Evolutionary conservation across 129 eudicot species (phyloP).

Genomic region (Pulicaria dysenterica): DNA sequence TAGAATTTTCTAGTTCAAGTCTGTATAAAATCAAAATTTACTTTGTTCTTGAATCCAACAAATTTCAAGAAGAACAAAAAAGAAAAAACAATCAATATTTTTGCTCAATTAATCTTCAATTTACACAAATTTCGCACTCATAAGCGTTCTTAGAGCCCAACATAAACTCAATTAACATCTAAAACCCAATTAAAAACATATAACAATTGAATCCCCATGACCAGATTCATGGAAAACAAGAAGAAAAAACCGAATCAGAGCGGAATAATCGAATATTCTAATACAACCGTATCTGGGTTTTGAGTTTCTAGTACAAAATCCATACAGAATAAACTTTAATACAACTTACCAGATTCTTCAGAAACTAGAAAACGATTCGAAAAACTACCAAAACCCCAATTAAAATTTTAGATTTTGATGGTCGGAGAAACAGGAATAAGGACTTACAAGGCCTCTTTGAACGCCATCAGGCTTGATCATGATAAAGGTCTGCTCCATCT

Average conservation of each 20-base stretch:
- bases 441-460: conserved; percentile 74
- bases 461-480: conserved; percentile 96
- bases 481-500: conserved; percentile 85
- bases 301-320: background rate
- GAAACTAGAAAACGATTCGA: background rate
- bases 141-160: too few relatives aligned
- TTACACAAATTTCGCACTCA: background rate
- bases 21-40: background rate
- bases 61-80: background rate
- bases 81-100: background rate
- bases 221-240: conserved; percentile 5
- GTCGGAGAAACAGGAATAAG: conserved; percentile 5
- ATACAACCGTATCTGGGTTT: background rate
- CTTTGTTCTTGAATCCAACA: conserved; percentile 9
- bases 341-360: background rate
- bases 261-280: background rate
- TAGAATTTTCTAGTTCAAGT: background rate
- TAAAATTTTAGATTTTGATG: background rate
- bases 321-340: background rate
- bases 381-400: background rate
- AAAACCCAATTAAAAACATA: too few relatives aligned
- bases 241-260: background rate
- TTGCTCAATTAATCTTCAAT: background rate
- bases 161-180: too few relatives aligned
- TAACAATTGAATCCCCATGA: background rate